phyloP scores from a whole-genome alignment of 2,329 filamentous ascomycete genomes.

The Cercospora beticola region DNA sequence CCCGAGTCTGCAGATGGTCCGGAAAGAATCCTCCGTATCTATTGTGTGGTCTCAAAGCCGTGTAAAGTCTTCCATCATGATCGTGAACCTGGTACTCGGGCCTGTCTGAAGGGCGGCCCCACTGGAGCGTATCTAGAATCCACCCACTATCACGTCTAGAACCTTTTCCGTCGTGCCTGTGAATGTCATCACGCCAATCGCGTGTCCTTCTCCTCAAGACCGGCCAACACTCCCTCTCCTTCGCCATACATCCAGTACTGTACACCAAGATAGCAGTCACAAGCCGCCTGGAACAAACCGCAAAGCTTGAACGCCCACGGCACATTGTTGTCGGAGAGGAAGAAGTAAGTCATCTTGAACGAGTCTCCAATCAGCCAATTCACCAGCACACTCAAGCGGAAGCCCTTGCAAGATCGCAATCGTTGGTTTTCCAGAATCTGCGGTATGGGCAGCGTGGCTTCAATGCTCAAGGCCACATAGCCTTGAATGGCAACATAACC shows the following conservation, averaged over 20 bases:
- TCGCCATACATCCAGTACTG: constrained; percentile 72
- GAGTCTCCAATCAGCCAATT: constrained; percentile 78
- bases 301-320: constrained; percentile 80
- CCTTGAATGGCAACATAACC: constrained; percentile 69
- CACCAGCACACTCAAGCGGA: constrained; percentile 70
- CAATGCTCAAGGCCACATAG: constrained; percentile 72
- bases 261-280: constrained; percentile 70
- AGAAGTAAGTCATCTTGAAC: constrained; percentile 78
- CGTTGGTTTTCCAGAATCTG: constrained; percentile 72
- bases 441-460: constrained; percentile 78
- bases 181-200: constrained; percentile 27
- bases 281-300: constrained; percentile 75
- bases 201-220: constrained; percentile 28
- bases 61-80: not conserved
- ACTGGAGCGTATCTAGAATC: not conserved
- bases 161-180: not conserved
- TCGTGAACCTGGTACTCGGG: not conserved
- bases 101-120: not conserved
- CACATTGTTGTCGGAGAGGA: constrained; percentile 69
- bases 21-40: not conserved
- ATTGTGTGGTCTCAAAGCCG: not conserved
- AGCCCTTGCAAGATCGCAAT: constrained; percentile 70
- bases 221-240: constrained; percentile 38
- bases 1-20: not conserved
- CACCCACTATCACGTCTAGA: not conserved